Conservation (phyloP, 192 early-diverging fungal species). For the Coemansia sp. region DNA sequence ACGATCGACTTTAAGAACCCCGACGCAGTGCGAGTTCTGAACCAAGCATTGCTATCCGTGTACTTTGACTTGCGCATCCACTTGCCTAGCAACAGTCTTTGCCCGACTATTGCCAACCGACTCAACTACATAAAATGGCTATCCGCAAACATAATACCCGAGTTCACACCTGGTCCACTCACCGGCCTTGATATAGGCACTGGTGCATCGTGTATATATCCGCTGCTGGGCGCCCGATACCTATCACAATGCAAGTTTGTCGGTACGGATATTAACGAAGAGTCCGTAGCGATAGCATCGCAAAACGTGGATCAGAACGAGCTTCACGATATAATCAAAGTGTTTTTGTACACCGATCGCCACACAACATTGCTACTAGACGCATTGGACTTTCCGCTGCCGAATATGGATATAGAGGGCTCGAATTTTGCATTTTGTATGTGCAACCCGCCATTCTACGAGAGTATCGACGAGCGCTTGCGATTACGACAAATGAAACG, state of each 20-base stretch:
- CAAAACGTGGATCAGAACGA: slow-evolving; percentile 70
- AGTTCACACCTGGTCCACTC: slow-evolving; percentile 9
- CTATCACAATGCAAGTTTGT: slow-evolving; percentile 71
- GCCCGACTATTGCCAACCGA: slow-evolving; percentile 39
- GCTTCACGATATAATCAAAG: slow-evolving; percentile 60
- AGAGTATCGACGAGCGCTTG: slow-evolving; percentile 61
- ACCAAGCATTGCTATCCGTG: slow-evolving; percentile 32
- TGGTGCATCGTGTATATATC: slow-evolving; percentile 92
- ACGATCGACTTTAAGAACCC: slow-evolving; percentile 34
- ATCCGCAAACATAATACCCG: slow-evolving; percentile 8
- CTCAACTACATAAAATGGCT: slow-evolving; percentile 45
- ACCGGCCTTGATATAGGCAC: slow-evolving; percentile 63
- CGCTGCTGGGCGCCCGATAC: slow-evolving; percentile 69
- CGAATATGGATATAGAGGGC: slow-evolving; percentile 19
- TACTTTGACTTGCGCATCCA: slow-evolving; percentile 41
- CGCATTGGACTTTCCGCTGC: slow-evolving; percentile 20
- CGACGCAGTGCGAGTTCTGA: slow-evolving; percentile 28
- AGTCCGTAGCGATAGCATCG: slow-evolving; percentile 65
- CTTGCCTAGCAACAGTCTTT: slow-evolving; percentile 34
- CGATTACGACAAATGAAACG: slow-evolving; percentile 60
- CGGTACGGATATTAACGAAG: slow-evolving; percentile 76
- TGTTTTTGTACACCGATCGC: slow-evolving; percentile 56
- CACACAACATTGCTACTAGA: slow-evolving; percentile 23
- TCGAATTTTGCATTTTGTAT: slow-evolving; percentile 70
- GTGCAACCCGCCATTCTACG: slow-evolving; percentile 95